A percentile compares a stretch with the other conserved stretches of the same genome.
Evolutionary conservation across 495 filamentous ascomycete species (phyloP).

Genomic region (Penicillium roqueforti): DNA sequence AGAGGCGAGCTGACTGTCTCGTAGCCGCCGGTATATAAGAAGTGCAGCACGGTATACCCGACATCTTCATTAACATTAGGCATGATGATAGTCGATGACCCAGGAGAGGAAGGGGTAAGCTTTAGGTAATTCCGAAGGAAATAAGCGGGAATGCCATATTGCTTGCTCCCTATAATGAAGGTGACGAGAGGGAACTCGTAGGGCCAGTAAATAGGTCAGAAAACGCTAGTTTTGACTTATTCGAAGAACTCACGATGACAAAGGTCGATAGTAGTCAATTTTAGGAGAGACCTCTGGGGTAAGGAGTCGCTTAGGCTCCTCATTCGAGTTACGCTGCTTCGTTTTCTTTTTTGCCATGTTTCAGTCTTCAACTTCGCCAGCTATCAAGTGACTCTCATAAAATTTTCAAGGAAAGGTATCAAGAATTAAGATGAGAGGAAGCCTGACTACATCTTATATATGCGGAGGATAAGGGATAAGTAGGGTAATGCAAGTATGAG

Average conservation of each 20-base stretch:
- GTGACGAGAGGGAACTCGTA: slow-evolving; percentile 6
- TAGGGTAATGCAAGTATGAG: slow-evolving; percentile 13
- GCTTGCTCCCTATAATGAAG: slow-evolving; percentile 7
- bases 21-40: slow-evolving; percentile 10
- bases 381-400: slow-evolving; percentile 1
- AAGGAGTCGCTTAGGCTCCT: neutral
- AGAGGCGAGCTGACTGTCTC: slow-evolving; percentile 7
- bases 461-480: neutral
- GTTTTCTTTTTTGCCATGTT: slow-evolving; percentile 13
- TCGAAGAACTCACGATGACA: slow-evolving; percentile 8
- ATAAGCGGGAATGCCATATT: slow-evolving; percentile 8
- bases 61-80: slow-evolving; percentile 10
- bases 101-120: neutral
- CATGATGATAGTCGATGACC: slow-evolving; percentile 2
- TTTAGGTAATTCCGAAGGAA: slow-evolving; percentile 4
- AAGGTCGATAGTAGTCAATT: slow-evolving; percentile 11
- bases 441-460: slow-evolving; percentile 8
- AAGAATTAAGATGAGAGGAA: slow-evolving; percentile 1
- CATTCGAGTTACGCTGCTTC: slow-evolving; percentile 10
- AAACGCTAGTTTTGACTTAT: neutral
- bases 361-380: neutral
- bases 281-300: slow-evolving; percentile 9
- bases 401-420: neutral
- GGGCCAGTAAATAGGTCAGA: slow-evolving; percentile 7
- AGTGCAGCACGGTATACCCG: slow-evolving; percentile 12